Evolutionary conservation across 2,329 filamentous ascomycete genomes (phyloP), one percentile per base, ranked within the genome.

Genomic region (Fusarium sp.): DNA sequence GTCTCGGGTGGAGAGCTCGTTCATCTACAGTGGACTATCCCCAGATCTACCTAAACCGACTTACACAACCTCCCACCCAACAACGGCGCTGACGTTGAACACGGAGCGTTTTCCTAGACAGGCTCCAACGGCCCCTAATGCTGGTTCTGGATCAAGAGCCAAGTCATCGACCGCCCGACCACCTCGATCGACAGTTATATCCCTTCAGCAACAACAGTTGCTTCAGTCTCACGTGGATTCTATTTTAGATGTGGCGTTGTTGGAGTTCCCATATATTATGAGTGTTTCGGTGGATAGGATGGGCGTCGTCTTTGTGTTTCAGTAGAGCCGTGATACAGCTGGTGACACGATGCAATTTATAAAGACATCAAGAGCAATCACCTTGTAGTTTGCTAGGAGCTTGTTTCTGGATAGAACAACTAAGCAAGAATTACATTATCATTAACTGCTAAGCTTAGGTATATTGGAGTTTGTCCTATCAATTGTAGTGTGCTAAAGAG

Each of bases 261-360:
- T 99, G 75, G 94, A 98, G 84, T 87, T 90, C 73, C 96, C 96
- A 30, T 98, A 97, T 82, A 93, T 93, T 9, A 98, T 98, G 94
- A 93, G 95, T 39, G 87, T 98, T 56, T 97, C 93, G 75, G 95
- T 93, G 61, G 96, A 99, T 85, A 88, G 96, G 77, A 93, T 92
- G 44, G 96, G 96, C 1, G 92, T 96, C 81, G 91, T 98, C 51
- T 97, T 96, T 86, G 91, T 98, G 60, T 97, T 92, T 79, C 85
- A 87, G 75, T 88, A 82, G 77, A 75, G n/a, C 47, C 64, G 70
- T 56, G 50, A 59, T 45, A 54, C 57, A 62, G 28, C 52, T 50
- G 34, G 26, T 39, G 32, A 63, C 50, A 57, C n/a, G 24, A 45
- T 32, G 41, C 65, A 72, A 47, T 65, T 63, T 58, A 51, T 55